phyloP scores from a whole-genome alignment of 2,329 filamentous ascomycete genomes.

The Botrytis porri region DNA sequence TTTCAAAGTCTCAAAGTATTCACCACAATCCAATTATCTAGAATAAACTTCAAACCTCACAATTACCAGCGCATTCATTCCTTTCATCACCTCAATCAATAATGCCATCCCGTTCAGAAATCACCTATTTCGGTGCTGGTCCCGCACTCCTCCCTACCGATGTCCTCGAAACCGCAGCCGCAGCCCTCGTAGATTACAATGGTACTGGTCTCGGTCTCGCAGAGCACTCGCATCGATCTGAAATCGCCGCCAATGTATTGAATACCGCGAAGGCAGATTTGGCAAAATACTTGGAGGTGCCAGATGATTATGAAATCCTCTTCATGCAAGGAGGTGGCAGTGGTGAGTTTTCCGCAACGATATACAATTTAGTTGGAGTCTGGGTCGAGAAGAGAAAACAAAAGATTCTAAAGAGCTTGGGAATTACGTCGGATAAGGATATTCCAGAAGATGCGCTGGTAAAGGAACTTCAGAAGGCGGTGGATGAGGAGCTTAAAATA shows the following conservation, averaged over 20 bases:
- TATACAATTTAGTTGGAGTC: slow-evolving; percentile 78
- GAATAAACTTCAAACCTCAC: background rate
- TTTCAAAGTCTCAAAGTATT: background rate
- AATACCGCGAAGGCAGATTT: slow-evolving; percentile 75
- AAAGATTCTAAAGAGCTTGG: slow-evolving; percentile 55
- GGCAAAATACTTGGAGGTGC: slow-evolving; percentile 72
- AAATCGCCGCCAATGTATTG: slow-evolving; percentile 74
- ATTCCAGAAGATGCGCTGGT: slow-evolving; percentile 54
- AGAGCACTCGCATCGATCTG: slow-evolving; percentile 86
- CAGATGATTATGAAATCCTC: slow-evolving; percentile 80
- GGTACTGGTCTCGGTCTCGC: slow-evolving; percentile 79
- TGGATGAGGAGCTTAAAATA: slow-evolving; percentile 69
- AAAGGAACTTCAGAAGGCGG: slow-evolving; percentile 57
- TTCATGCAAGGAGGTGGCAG: slow-evolving; percentile 87
- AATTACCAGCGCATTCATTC: background rate
- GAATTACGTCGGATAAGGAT: slow-evolving; percentile 45
- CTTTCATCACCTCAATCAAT: background rate
- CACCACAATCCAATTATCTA: background rate
- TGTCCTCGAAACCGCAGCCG: slow-evolving; percentile 73
- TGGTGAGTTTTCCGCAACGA: slow-evolving; percentile 78
- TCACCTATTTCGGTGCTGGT: slow-evolving; percentile 87
- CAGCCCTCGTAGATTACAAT: slow-evolving; percentile 78
- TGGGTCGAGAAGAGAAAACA: slow-evolving; percentile 73
- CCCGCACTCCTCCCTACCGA: slow-evolving; percentile 81
- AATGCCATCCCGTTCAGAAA: slow-evolving; percentile 42